Evolutionary conservation across 768 basidiomycete genomes (phyloP), one percentile per base, ranked within the genome.

Genomic region (Panellus pusillus): DNA sequence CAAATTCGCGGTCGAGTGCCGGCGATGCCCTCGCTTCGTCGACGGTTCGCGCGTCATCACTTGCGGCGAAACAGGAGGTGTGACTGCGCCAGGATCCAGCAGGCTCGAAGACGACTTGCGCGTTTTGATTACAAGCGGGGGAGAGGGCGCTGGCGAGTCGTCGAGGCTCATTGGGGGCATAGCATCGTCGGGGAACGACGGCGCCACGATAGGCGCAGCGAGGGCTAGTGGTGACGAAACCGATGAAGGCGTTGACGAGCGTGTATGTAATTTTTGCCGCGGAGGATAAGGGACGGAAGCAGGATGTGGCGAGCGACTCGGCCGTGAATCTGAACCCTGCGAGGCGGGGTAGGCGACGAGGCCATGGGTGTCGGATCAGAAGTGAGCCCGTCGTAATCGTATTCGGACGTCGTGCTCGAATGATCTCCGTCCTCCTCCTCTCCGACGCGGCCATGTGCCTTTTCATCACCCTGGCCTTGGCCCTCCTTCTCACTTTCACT

Each of bases 201-300:
- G 76, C 6, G 91, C 90, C 40, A 90, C 79, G 58, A 93, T 93
- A 9, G 91, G 91, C 28, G 84, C 88, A 6, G 91, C 91, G 28
- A 92, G 77, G 24, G 91, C 91, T 38, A 93, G 77, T 50, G 91
- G 91, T 12, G 91, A 93, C 19, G 91, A 92, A 47, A 92, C 81
- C 15, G 91, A 93, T 2, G 91, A 93, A 14, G 91, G 91, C 0
- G 91, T 93, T 9, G 91, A 93, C 7, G 91, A 91, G 44, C 91
- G 79, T 9, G 91, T 91, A 47, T 86, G 81, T 57, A 89, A 72
- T 61, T 72, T 68, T 54, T 79, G 78, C 41, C 79, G 75, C 24
- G 53, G 61, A 56, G 47, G 63, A 58, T 55, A 64, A 24, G 60
- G 65, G 51, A 65, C 63, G 18, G 69, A 63, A 14, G 57, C 47